A percentile compares a stretch with the other conserved stretches of the same genome.
phyloP scores from a whole-genome alignment of 179 eudicot species.

The Amaranthus tricolor region DNA sequence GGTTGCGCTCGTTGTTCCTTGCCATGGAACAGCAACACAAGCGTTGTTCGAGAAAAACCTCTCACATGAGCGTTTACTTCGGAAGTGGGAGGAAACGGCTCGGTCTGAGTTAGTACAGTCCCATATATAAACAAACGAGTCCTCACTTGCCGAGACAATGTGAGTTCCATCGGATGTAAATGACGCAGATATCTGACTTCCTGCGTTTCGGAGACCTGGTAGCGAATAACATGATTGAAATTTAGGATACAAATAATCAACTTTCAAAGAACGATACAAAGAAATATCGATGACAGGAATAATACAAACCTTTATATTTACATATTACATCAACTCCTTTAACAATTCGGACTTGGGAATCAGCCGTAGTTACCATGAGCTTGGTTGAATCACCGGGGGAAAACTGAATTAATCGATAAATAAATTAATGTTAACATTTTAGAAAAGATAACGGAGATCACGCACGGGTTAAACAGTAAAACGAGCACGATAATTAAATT shows the following conservation, averaged over 20 bases:
- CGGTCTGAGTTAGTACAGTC: conserved; percentile 34
- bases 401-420: conserved; percentile 44
- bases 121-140: conserved; percentile 67
- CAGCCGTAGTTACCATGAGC: conserved; percentile 85
- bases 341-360: conserved; percentile 73
- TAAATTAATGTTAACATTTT: conserved; percentile 11
- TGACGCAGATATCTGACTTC: conserved; percentile 67
- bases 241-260: background rate
- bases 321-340: conserved; percentile 52
- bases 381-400: conserved; percentile 66
- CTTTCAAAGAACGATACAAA: no score
- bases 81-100: conserved; percentile 31
- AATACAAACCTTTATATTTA: conserved; percentile 60
- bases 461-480: background rate
- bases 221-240: background rate
- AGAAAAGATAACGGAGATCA: background rate
- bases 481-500: background rate
- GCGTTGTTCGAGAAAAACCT: conserved; percentile 59
- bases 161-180: conserved; percentile 75
- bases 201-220: conserved; percentile 55
- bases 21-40: conserved; percentile 79
- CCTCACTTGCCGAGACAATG: conserved; percentile 61
- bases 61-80: conserved; percentile 50
- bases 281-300: no score
- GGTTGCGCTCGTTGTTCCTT: conserved; percentile 39